A percentile compares a stretch with the other conserved stretches of the same genome.
Evolutionary conservation across 1,139 yeast species (phyloP).

Genomic region (Suhomyces bolitotheri): DNA sequence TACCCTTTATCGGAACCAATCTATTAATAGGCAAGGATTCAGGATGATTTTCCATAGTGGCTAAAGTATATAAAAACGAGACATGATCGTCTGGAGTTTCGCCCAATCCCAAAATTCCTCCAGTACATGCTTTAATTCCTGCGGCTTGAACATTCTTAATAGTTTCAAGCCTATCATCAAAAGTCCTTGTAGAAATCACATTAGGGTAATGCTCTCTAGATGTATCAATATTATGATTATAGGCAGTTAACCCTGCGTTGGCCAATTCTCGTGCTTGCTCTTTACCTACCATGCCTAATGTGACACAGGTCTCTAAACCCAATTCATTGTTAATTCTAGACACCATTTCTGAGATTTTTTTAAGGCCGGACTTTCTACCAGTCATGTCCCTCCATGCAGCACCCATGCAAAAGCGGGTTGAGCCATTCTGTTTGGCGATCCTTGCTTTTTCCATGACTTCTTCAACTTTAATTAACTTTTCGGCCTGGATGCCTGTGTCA

Average conservation of each 20-base stretch:
- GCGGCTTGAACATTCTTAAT: slow-evolving; percentile 63
- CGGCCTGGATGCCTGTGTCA: slow-evolving; percentile 70
- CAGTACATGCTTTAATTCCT: slow-evolving; percentile 74
- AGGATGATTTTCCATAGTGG: slow-evolving; percentile 70
- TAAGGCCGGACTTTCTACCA: slow-evolving; percentile 70
- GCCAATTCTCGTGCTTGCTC: slow-evolving; percentile 60
- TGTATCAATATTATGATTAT: slow-evolving; percentile 79
- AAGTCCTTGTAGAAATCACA: slow-evolving; percentile 67
- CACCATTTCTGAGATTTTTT: slow-evolving; percentile 66
- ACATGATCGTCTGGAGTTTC: slow-evolving; percentile 73
- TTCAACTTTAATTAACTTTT: slow-evolving; percentile 59
- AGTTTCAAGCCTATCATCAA: slow-evolving; percentile 69
- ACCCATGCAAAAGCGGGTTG: slow-evolving; percentile 82
- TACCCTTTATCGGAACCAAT: slow-evolving; percentile 76
- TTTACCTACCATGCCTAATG: slow-evolving; percentile 72
- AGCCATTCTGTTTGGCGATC: slow-evolving; percentile 67
- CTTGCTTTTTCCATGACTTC: slow-evolving; percentile 63
- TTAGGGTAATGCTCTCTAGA: slow-evolving; percentile 75
- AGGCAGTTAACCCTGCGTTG: slow-evolving; percentile 76
- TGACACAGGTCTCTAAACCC: slow-evolving; percentile 77
- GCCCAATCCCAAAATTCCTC: slow-evolving; percentile 79
- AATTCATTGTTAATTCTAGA: slow-evolving; percentile 57
- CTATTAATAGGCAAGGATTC: slow-evolving; percentile 82
- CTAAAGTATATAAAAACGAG: slow-evolving; percentile 64
- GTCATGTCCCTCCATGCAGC: slow-evolving; percentile 89